Percentiles rank a stretch among this genome's conserved stretches.
phyloP scores from a whole-genome alignment of 2,329 filamentous ascomycete genomes.

The Ascochyta lentis region DNA sequence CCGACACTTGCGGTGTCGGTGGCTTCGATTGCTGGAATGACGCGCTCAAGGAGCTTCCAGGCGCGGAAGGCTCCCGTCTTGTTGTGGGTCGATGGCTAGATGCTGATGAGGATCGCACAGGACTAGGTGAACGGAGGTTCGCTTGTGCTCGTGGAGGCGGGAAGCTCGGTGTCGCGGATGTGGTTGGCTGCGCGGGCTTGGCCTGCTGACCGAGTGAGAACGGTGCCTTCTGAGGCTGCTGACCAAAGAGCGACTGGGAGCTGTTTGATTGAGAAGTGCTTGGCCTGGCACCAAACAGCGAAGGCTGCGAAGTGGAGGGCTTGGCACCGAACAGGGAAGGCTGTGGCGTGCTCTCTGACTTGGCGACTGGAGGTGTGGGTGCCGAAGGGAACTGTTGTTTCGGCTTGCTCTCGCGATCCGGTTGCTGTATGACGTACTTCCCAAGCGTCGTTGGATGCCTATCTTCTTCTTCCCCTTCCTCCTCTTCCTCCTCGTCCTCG shows the following conservation, averaged over 20 bases:
- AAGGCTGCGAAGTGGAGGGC: background rate
- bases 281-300: background rate
- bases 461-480: conserved; percentile 2
- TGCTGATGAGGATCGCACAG: conserved; percentile 65
- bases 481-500: conserved; percentile 51
- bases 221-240: conserved; percentile 19
- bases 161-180: conserved; percentile 54
- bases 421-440: conserved; percentile 12
- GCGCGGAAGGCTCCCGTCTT: conserved; percentile 40
- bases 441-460: conserved; percentile 9
- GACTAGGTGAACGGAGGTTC: conserved; percentile 77
- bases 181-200: conserved; percentile 18
- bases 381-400: conserved; percentile 32
- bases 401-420: background rate
- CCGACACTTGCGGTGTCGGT: conserved; percentile 45
- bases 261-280: background rate
- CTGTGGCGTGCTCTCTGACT: conserved; percentile 25
- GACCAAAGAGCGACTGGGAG: conserved; percentile 27
- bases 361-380: conserved; percentile 40
- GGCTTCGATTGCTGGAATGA: conserved; percentile 44
- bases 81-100: conserved; percentile 47
- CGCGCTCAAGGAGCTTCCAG: conserved; percentile 40
- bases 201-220: conserved; percentile 19
- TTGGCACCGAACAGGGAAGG: conserved; percentile 6
- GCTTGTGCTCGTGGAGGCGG: conserved; percentile 55